Conservation (phyloP, 2,329 filamentous ascomycete genomes). For the Elsinoe australis region DNA sequence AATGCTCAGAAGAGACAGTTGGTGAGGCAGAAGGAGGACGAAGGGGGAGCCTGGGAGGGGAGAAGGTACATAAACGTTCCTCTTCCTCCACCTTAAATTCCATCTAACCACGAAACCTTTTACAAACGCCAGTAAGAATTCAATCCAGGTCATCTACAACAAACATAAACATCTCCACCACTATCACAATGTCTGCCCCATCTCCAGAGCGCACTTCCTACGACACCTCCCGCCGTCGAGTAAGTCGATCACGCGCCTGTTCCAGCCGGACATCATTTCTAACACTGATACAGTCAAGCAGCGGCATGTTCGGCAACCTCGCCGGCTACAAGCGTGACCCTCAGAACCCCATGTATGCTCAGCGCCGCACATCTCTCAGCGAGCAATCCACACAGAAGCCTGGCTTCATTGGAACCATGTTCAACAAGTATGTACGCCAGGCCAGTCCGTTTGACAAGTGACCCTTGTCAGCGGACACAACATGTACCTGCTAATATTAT, state of each 20-base stretch:
- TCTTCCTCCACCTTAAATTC: background rate
- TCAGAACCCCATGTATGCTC: conserved; percentile 18
- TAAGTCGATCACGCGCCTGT: background rate
- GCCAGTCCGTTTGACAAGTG: conserved; percentile 7
- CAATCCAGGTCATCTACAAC: background rate
- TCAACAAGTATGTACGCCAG: conserved; percentile 18
- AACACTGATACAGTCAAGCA: conserved; percentile 9
- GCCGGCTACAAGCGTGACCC: conserved; percentile 20
- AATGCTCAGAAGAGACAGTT: background rate
- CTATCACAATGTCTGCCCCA: conserved; percentile 18
- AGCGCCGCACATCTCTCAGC: conserved; percentile 19
- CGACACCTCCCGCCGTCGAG: conserved; percentile 17
- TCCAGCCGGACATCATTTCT: background rate
- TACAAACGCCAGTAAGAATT: background rate
- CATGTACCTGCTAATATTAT: no score
- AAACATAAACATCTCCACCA: background rate
- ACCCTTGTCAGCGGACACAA: background rate
- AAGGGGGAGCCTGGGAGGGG: background rate
- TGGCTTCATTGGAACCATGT: conserved; percentile 21
- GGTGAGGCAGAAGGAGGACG: background rate
- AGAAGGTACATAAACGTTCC: background rate
- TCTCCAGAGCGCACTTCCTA: conserved; percentile 13
- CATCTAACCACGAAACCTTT: background rate
- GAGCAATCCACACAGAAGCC: conserved; percentile 18
- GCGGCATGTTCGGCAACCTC: conserved; percentile 21